Conservation (phyloP, 371 early-diverging fungal genomes). For the Umbelopsis sp. region DNA sequence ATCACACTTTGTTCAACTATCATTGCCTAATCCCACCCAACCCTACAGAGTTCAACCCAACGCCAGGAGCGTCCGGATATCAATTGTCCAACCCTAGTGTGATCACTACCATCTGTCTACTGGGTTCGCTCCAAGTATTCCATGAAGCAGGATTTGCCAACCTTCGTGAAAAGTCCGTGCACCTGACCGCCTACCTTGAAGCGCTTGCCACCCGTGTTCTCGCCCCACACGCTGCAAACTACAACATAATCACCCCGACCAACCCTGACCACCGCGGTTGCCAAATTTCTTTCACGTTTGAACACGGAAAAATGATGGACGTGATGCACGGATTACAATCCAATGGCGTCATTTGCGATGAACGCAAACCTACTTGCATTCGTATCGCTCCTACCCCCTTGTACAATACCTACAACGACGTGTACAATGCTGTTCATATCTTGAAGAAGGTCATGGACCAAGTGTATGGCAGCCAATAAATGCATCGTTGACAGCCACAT, state of each 20-base stretch:
- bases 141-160: slow-evolving; percentile 66
- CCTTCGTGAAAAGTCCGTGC: slow-evolving; percentile 73
- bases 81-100: slow-evolving; percentile 91
- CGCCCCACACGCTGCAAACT: slow-evolving; percentile 35
- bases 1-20: not conserved
- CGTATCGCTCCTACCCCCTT: slow-evolving; percentile 90
- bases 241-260: slow-evolving; percentile 81
- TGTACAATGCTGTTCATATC: slow-evolving; percentile 48
- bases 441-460: slow-evolving; percentile 51
- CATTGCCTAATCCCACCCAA: not conserved
- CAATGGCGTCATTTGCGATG: slow-evolving; percentile 85
- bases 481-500: not conserved
- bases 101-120: slow-evolving; percentile 68
- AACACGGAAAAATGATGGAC: slow-evolving; percentile 60
- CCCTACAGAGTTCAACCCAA: slow-evolving; percentile 66
- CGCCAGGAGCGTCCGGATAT: slow-evolving; percentile 84
- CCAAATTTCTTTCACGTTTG: slow-evolving; percentile 83
- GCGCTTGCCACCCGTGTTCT: slow-evolving; percentile 46
- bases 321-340: slow-evolving; percentile 63
- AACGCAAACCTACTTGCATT: slow-evolving; percentile 91
- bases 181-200: slow-evolving; percentile 86
- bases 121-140: slow-evolving; percentile 84
- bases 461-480: slow-evolving; percentile 23
- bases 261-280: slow-evolving; percentile 82
- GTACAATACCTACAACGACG: slow-evolving; percentile 88